Percentiles rank a stretch among this genome's conserved stretches.
Evolutionary conservation across 2,329 filamentous ascomycete species (phyloP).

Genomic region (Colletotrichum tropicicola): DNA sequence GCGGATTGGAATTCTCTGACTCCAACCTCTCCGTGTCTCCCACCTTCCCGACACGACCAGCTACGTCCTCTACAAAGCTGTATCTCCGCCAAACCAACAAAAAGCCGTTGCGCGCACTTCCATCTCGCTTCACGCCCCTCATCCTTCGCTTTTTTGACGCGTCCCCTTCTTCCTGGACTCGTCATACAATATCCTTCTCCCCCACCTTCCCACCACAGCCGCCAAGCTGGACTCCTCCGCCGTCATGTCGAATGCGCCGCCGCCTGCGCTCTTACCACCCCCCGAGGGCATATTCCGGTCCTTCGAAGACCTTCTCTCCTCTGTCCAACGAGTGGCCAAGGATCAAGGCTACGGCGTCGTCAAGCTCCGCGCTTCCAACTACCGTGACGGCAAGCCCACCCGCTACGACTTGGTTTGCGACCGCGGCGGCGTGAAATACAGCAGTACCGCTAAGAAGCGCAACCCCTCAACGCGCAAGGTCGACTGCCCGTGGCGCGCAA

Average conservation of each 20-base stretch:
- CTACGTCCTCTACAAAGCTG: constrained; percentile 11
- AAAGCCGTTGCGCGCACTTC: constrained; percentile 30
- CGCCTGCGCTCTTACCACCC: constrained; percentile 60
- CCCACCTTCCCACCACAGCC: constrained; percentile 37
- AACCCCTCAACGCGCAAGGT: constrained; percentile 72
- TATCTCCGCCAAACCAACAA: constrained; percentile 21
- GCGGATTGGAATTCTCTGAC: constrained; percentile 37
- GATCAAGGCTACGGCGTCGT: constrained; percentile 71
- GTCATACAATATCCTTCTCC: constrained; percentile 25
- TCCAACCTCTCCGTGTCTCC: constrained; percentile 33
- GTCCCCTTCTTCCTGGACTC: constrained; percentile 20
- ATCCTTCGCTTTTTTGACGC: constrained; percentile 31
- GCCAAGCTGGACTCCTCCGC: constrained; percentile 36
- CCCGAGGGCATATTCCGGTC: constrained; percentile 68
- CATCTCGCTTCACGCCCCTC: constrained; percentile 23
- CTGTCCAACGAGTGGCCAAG: constrained; percentile 68
- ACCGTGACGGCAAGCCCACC: constrained; percentile 69
- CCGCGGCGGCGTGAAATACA: constrained; percentile 71
- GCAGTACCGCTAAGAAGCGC: constrained; percentile 71
- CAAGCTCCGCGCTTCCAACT: constrained; percentile 70
- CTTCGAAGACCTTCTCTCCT: constrained; percentile 66
- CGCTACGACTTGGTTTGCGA: constrained; percentile 71
- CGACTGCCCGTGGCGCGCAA: constrained; percentile 70
- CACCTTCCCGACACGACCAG: constrained; percentile 15
- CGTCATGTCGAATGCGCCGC: constrained; percentile 57